Evolutionary conservation across 164 flowering plant species (phyloP).

Genomic region (Umbilicus rupestris): DNA sequence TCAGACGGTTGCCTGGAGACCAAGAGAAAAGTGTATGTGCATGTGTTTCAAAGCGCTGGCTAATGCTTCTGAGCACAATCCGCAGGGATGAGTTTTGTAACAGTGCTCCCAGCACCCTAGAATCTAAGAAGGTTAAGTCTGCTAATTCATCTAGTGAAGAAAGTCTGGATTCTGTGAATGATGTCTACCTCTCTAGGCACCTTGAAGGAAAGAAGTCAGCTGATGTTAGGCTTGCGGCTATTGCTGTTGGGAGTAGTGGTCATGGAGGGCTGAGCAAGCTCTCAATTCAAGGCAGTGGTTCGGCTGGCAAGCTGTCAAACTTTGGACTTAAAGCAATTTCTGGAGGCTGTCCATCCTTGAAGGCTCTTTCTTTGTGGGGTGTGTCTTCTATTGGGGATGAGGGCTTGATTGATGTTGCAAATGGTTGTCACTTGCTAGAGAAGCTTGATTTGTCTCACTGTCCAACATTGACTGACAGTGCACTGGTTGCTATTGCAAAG

Average conservation of each 20-base stretch:
- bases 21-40: conserved; percentile 56
- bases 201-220: conserved; percentile 86
- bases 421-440: conserved; percentile 51
- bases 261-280: conserved; percentile 85
- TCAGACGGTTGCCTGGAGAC: conserved; percentile 48
- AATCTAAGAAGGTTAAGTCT: conserved; percentile 7
- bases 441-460: conserved; percentile 69
- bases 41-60: conserved; percentile 74
- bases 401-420: conserved; percentile 55
- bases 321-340: conserved; percentile 57
- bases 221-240: conserved; percentile 71
- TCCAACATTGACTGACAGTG: conserved; percentile 49
- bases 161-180: conserved; percentile 28
- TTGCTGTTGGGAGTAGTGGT: conserved; percentile 57
- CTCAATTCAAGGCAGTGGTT: conserved; percentile 43
- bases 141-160: conserved; percentile 19
- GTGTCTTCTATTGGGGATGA: conserved; percentile 48
- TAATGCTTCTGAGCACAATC: conserved; percentile 46
- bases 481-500: conserved; percentile 32
- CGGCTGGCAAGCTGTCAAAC: conserved; percentile 40
- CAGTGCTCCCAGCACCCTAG: not conserved
- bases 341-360: conserved; percentile 71
- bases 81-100: conserved; percentile 28
- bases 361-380: conserved; percentile 60
- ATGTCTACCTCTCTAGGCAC: conserved; percentile 58